Percentiles rank a stretch among this genome's conserved stretches.
Conservation (phyloP, 2,329 filamentous ascomycete species). For the Aspergillus novofumigatus region DNA sequence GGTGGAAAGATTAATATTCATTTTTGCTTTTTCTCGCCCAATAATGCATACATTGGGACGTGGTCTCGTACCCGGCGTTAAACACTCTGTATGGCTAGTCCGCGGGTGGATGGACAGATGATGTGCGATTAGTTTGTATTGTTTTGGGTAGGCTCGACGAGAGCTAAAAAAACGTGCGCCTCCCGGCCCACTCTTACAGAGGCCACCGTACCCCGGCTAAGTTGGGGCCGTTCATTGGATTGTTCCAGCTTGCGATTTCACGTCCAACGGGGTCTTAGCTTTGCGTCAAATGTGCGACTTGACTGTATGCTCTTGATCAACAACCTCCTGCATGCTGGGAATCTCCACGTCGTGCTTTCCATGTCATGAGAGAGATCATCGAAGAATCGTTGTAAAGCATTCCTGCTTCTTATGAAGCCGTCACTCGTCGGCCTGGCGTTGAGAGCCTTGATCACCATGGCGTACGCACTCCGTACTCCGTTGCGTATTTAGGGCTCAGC, state of each 20-base stretch:
- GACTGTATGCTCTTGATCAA: not conserved
- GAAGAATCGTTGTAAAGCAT: not conserved
- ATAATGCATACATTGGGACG: not conserved
- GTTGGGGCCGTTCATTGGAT: constrained; percentile 9
- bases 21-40: not conserved
- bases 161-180: constrained; percentile 16
- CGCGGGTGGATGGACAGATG: constrained; percentile 2
- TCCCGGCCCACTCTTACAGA: constrained; percentile 1
- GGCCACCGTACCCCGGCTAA: not conserved
- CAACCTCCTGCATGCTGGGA: not conserved
- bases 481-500: constrained; percentile 12
- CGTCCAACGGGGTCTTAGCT: not conserved
- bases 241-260: not conserved
- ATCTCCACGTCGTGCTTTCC: not conserved
- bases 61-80: not conserved
- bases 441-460: not conserved
- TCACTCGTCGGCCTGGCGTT: not conserved
- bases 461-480: too few species aligned
- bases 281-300: not conserved
- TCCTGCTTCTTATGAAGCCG: not conserved
- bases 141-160: constrained; percentile 17
- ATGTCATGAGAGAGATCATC: not conserved
- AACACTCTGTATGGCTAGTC: not conserved
- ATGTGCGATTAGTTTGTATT: constrained; percentile 11
- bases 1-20: constrained; percentile 6